Base-by-base conservation (phyloP, 2,329 filamentous ascomycete genomes). In the Fusarium nodosum region DNA sequence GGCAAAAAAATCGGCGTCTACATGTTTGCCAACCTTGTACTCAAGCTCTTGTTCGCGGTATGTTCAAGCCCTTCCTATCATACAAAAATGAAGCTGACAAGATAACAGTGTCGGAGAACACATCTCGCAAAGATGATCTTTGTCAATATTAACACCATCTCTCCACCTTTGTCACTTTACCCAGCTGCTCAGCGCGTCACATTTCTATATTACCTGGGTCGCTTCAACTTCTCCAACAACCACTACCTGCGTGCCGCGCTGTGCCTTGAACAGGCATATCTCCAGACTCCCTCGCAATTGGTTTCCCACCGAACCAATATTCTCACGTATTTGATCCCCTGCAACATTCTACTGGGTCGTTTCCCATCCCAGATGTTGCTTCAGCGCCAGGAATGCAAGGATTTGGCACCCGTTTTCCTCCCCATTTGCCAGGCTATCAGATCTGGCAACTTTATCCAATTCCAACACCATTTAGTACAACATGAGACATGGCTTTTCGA, bases 201-300 rank as follows among this genome's bases (percentile, higher is more conserved):
- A 5, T 98, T 94, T 74, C 89, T 98, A 16, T 97, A 97, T 82
- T 97, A 97, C 77, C 90, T 98, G 8, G 95, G 95, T 20, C 91
- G 94, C 61, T 97, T 95, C 80, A 89, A 94, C 75, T 93, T 97
- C 77, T 89, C 92, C 68, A 94, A 93, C 78, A 91, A 90, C 71
- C 91, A 97, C 76, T 97, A 93, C 79, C 88, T 88, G 66, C 90
- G 92, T 28, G 93, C 94, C 0, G 88, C 91, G 54, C 83, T 88
- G 50, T 93, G 91, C 36, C 83, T 97, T 9, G 88, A 97, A 74
- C 86, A 90, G 28, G 93, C 95, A 4, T 97, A 97, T 79, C 82
- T 90, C 52, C 91, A 97, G 78, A 88, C 85, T 0, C 86, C 85
- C 2, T 73, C 80, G 0, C 76, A 75, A 20, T 92, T 93, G 69